These are phyloP conservation scores for Pterocarpus macrocarpus DNA, from an alignment of 306 rosid species.

Conservation along the genomic window DNA sequence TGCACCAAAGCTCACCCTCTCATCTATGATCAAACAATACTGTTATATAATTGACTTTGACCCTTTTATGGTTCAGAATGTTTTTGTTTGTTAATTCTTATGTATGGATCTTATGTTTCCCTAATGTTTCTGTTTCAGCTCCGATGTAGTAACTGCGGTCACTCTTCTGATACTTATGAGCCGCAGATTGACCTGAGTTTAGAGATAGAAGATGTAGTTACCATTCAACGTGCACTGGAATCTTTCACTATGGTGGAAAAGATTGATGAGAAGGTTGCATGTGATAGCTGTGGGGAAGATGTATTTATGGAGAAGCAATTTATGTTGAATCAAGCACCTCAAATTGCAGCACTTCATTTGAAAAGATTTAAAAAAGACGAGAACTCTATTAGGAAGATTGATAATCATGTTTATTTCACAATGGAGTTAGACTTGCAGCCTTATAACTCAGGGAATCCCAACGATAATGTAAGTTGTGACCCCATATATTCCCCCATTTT, in stretches of 20 bases:
- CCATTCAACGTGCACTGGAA: constrained; percentile 59
- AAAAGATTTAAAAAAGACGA: constrained; percentile 66
- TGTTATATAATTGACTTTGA: not conserved
- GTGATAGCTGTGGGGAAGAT: constrained; percentile 60
- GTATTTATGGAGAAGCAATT: constrained; percentile 68
- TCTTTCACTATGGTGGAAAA: constrained; percentile 70
- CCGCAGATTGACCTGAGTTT: constrained; percentile 69
- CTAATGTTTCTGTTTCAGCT: constrained; percentile 58
- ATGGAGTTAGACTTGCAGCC: constrained; percentile 65
- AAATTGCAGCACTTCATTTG: constrained; percentile 62
- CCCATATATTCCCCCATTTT: not conserved
- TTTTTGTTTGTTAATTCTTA: not conserved
- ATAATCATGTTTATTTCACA: constrained; percentile 58
- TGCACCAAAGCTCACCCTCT: too few species aligned
- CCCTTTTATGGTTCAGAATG: not conserved
- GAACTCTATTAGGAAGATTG: constrained; percentile 55
- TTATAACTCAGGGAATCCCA: constrained; percentile 37
- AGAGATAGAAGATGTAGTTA: constrained; percentile 61
- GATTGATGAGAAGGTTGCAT: constrained; percentile 61
- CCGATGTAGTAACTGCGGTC: constrained; percentile 65
- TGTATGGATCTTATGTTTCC: not conserved
- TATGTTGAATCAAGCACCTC: constrained; percentile 58
- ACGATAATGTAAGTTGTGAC: constrained; percentile 50
- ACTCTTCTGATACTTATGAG: constrained; percentile 62
- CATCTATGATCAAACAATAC: not conserved